These are phyloP conservation scores for Leptodontidium sp. DNA, from an alignment of 2,329 filamentous ascomycete species.

Conservation along the genomic window DNA sequence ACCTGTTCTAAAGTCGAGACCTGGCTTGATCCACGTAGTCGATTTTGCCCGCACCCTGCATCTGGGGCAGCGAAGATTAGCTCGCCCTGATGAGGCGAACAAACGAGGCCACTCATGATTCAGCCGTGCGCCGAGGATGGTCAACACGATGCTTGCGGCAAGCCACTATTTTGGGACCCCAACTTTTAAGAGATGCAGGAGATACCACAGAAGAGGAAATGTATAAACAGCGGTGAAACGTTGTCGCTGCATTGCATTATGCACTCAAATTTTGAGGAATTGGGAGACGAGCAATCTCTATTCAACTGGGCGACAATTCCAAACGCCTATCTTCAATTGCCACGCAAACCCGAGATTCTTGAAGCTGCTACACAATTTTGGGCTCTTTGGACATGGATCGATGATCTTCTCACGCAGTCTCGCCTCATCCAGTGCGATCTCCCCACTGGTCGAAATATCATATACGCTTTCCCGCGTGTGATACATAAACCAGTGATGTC, in stretches of 20 bases:
- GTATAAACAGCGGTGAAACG: slow-evolving; percentile 7
- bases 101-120: slow-evolving; percentile 7
- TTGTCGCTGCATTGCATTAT: slow-evolving; percentile 11
- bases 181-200: background rate
- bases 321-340: background rate
- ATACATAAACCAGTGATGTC: background rate
- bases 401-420: background rate
- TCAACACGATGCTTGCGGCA: slow-evolving; percentile 10
- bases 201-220: background rate
- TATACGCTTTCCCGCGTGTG: background rate
- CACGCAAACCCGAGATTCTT: background rate
- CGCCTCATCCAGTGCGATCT: slow-evolving; percentile 5
- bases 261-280: background rate
- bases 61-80: background rate
- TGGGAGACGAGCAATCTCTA: background rate
- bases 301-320: background rate
- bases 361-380: background rate
- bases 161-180: background rate
- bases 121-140: background rate
- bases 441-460: background rate
- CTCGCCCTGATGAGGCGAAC: slow-evolving; percentile 19
- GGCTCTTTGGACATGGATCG: background rate
- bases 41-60: slow-evolving; percentile 1
- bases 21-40: slow-evolving; percentile 14
- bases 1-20: slow-evolving; percentile 1